A percentile compares a stretch with the other conserved stretches of the same genome.
phyloP scores from a whole-genome alignment of 805 yeast genomes.

The Yarrowia osloensis region DNA sequence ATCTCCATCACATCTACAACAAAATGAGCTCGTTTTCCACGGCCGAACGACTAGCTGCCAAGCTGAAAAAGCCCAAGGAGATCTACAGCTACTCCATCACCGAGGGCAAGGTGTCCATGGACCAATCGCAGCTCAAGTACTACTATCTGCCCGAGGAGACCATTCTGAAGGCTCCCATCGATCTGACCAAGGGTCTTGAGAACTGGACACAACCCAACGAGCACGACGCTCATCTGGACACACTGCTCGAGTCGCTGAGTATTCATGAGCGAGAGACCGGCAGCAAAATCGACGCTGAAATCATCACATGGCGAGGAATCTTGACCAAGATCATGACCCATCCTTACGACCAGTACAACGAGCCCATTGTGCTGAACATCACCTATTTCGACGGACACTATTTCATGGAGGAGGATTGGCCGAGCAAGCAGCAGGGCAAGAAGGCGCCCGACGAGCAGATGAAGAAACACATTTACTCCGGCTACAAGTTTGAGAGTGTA shows the following conservation, averaged over 20 bases:
- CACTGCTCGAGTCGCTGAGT: conserved; percentile 58
- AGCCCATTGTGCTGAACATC: conserved; percentile 61
- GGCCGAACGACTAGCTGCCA: conserved; percentile 46
- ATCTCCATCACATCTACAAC: neutral
- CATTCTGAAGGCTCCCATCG: conserved; percentile 57
- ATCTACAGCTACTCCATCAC: conserved; percentile 67
- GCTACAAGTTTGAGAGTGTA: conserved; percentile 83
- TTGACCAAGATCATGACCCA: conserved; percentile 72
- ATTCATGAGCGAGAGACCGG: conserved; percentile 54
- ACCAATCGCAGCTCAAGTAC: conserved; percentile 61
- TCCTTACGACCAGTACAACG: conserved; percentile 56
- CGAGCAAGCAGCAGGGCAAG: conserved; percentile 37
- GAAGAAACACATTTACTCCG: conserved; percentile 43
- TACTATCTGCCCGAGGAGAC: conserved; percentile 78
- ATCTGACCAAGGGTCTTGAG: conserved; percentile 64
- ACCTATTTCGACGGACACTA: conserved; percentile 63
- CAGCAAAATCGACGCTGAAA: conserved; percentile 57
- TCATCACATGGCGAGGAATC: conserved; percentile 83
- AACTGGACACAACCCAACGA: conserved; percentile 59
- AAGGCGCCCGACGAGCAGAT: conserved; percentile 34
- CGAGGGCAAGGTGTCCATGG: conserved; percentile 47
- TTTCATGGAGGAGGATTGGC: conserved; percentile 46
- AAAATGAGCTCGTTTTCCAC: conserved; percentile 34
- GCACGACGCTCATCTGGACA: conserved; percentile 52
- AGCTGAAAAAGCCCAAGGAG: conserved; percentile 85